Evolutionary conservation across 495 filamentous ascomycete genomes (phyloP), one percentile per base, ranked within the genome.

Genomic region (Hypoxylon perforatum): DNA sequence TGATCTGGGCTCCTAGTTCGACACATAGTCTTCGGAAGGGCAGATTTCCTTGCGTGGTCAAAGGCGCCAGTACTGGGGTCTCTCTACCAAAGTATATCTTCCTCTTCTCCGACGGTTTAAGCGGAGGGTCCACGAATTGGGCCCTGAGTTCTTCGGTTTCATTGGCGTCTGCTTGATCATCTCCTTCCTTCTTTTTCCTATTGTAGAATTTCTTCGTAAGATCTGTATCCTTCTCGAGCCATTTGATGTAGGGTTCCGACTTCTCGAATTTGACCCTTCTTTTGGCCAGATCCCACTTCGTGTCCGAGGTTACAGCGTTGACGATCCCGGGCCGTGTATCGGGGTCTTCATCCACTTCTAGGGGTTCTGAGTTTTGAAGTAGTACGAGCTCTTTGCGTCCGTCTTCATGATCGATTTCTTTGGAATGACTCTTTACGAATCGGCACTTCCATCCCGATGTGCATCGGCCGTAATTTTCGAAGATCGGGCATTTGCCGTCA

Each of bases 11-110:
- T 19, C 95, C 96, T 17, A 97, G 85, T 51, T 90, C 88, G 0
- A 89, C 87, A 70, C 95, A 98, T n/a, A 99, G 86, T 51, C 96
- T 86, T 44, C 95, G 90, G 81, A 97, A 99, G 1, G 95, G 96
- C 23, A 98, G 80, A 69, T 99, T 99, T n/a, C 95, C 95, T 77
- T 97, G 95, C 2, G 95, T 99, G 0, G 95, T 89, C 15, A 85
- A 71, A 41, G 95, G 95, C 2, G 96, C 95, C 15, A 99, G 83
- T 21, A 93, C 85, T 0, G 96, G 94, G 3, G 95, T 98, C 69
- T 98, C 94, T 5, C 88, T 88, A 8, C 94, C 93, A 73, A 97
- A 97, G 75, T 98, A 97, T 51, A 98, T 79, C 60, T 87, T 90
- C 51, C 93, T 83, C 81, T 99, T 99, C 78, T 99, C 95, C 0